Percentiles rank a stretch among this genome's conserved stretches.
These are phyloP conservation scores for Suillus hirtellus DNA, from an alignment of 768 basidiomycete species.

Conservation along the genomic window DNA sequence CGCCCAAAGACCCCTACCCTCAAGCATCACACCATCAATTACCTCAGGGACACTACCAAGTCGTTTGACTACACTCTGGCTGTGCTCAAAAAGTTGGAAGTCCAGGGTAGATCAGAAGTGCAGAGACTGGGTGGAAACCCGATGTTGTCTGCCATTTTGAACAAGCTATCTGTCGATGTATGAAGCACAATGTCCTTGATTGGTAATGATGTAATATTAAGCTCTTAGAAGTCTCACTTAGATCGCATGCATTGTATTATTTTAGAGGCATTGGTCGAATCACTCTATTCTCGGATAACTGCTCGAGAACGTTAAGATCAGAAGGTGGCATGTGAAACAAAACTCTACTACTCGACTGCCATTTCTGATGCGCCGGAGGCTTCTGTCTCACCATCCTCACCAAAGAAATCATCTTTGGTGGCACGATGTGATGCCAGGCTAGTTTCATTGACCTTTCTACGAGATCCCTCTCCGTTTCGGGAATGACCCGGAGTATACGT, in stretches of 20 bases:
- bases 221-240: neutral
- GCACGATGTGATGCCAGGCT: slow-evolving; percentile 17
- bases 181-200: neutral
- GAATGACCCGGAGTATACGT: neutral
- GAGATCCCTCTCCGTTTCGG: neutral
- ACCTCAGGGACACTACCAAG: slow-evolving; percentile 71
- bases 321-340: neutral
- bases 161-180: slow-evolving; percentile 43
- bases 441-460: slow-evolving; percentile 9
- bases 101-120: slow-evolving; percentile 70
- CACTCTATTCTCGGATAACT: too few relatives aligned
- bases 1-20: slow-evolving; percentile 78
- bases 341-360: neutral
- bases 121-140: slow-evolving; percentile 74
- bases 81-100: slow-evolving; percentile 67
- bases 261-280: neutral
- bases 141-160: slow-evolving; percentile 57
- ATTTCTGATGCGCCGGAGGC: slow-evolving; percentile 10
- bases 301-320: neutral
- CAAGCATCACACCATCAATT: slow-evolving; percentile 78
- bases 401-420: slow-evolving; percentile 30
- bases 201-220: neutral
- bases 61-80: slow-evolving; percentile 86
- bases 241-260: neutral
- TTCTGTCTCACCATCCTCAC: slow-evolving; percentile 24